A percentile compares a stretch with the other conserved stretches of the same genome.
phyloP scores from a whole-genome alignment of 1,284 basidiomycete genomes.

The Singerocomus inundabilis region DNA sequence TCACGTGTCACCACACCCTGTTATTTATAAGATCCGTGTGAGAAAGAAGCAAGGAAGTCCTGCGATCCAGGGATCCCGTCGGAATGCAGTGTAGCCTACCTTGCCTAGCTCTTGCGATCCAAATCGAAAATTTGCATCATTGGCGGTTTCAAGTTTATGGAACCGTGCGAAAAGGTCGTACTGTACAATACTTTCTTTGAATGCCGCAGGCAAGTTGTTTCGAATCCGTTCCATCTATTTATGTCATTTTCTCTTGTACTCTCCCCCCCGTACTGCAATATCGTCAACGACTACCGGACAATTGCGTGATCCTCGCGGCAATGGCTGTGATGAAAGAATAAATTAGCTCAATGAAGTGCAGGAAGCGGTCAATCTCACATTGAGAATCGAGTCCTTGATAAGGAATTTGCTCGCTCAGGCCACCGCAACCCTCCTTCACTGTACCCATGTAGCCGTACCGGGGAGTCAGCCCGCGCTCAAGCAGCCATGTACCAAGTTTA shows the following conservation, averaged over 20 bases:
- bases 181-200: conserved; percentile 11
- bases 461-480: conserved; percentile 77
- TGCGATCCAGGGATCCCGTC: no score
- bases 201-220: not conserved
- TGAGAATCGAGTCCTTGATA: conserved; percentile 72
- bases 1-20: no score
- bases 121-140: not conserved
- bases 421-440: conserved; percentile 79
- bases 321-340: conserved; percentile 49
- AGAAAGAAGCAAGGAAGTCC: no score
- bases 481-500: conserved; percentile 79
- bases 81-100: no score
- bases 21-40: no score
- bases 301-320: conserved; percentile 59
- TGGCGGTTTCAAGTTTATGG: conserved; percentile 5
- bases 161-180: not conserved
- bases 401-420: conserved; percentile 79
- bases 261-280: not conserved
- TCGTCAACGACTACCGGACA: conserved; percentile 28
- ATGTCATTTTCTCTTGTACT: not conserved
- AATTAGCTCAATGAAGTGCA: conserved; percentile 6
- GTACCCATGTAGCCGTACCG: conserved; percentile 80
- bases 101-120: not conserved
- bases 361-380: conserved; percentile 43
- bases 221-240: not conserved